Evolutionary conservation across 2,329 filamentous ascomycete genomes (phyloP).

Genomic region (Trichophyton simii): DNA sequence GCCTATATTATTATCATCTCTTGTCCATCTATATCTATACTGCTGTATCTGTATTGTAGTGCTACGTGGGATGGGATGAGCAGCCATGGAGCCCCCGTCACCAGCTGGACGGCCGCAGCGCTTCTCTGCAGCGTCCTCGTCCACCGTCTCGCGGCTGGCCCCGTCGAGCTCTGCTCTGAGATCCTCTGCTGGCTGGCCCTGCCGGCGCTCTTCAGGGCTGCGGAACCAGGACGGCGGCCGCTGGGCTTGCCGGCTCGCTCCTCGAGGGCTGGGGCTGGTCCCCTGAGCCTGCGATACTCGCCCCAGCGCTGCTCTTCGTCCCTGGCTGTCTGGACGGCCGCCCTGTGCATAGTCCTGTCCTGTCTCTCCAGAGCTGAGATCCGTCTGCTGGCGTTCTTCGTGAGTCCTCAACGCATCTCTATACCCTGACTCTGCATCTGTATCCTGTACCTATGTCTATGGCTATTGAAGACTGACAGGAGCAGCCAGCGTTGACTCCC

Average conservation of each 20-base stretch:
- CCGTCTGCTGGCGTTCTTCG: constrained; percentile 6
- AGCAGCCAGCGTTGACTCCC: constrained; percentile 23
- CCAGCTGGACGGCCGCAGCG: constrained; percentile 4
- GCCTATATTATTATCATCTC: too few relatives aligned
- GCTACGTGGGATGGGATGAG: background rate
- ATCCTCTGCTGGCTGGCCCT: constrained; percentile 6
- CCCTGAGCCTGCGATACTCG: background rate
- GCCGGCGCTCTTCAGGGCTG: background rate
- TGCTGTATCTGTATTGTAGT: background rate
- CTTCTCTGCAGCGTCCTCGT: background rate
- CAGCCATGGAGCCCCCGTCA: background rate
- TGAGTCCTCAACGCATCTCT: background rate
- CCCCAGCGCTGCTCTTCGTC: background rate
- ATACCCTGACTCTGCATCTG: background rate
- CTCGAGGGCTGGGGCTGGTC: background rate
- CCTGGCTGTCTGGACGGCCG: constrained; percentile 3
- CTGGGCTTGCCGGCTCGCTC: too few relatives aligned
- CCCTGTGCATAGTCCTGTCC: background rate
- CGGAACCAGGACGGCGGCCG: background rate
- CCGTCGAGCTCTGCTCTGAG: constrained; percentile 6
- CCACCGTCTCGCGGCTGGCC: background rate
- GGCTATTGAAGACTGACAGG: background rate
- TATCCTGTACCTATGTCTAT: background rate
- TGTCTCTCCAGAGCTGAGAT: constrained; percentile 7
- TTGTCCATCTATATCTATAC: background rate